phyloP scores from a whole-genome alignment of 805 yeast species.

The Suhomyces emberorum region DNA sequence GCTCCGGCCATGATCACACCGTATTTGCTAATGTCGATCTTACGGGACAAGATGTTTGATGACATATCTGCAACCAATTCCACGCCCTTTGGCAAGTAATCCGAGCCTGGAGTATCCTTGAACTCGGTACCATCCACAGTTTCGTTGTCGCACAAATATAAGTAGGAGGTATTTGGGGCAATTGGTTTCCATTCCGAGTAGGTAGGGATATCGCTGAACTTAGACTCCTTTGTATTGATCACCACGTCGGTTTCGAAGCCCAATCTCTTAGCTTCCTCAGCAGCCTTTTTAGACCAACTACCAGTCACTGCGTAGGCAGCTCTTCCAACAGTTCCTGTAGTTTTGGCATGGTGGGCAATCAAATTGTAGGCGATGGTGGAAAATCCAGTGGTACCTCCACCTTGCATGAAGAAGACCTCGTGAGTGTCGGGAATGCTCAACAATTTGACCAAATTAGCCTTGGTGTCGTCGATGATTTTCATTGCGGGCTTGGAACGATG shows the following conservation, averaged over 20 bases:
- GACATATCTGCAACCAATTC: constrained; percentile 94
- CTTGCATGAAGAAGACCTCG: constrained; percentile 92
- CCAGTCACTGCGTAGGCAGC: constrained; percentile 92
- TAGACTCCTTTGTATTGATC: constrained; percentile 58
- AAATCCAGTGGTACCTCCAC: constrained; percentile 97
- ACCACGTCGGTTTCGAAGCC: constrained; percentile 73
- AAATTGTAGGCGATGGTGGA: constrained; percentile 83
- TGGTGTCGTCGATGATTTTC: constrained; percentile 72
- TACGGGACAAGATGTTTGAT: constrained; percentile 81
- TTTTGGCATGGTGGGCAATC: constrained; percentile 68
- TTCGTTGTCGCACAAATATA: constrained; percentile 94
- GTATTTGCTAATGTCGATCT: constrained; percentile 76
- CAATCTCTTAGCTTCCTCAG: constrained; percentile 81
- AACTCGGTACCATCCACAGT: constrained; percentile 95
- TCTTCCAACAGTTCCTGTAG: constrained; percentile 69
- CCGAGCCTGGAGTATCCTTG: constrained; percentile 45
- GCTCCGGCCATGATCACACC: constrained; percentile 97
- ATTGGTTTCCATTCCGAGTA: constrained; percentile 62
- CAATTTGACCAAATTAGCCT: constrained; percentile 59
- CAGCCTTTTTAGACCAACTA: constrained; percentile 86
- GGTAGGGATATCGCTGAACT: constrained; percentile 65
- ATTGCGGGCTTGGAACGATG: constrained; percentile 88
- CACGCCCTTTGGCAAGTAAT: constrained; percentile 58
- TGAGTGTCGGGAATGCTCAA: constrained; percentile 84
- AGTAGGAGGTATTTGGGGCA: constrained; percentile 67